Evolutionary conservation across 176 grass and related monocot species (phyloP), one percentile per base, ranked within the genome.

Genomic region (Olyra latifolia): DNA sequence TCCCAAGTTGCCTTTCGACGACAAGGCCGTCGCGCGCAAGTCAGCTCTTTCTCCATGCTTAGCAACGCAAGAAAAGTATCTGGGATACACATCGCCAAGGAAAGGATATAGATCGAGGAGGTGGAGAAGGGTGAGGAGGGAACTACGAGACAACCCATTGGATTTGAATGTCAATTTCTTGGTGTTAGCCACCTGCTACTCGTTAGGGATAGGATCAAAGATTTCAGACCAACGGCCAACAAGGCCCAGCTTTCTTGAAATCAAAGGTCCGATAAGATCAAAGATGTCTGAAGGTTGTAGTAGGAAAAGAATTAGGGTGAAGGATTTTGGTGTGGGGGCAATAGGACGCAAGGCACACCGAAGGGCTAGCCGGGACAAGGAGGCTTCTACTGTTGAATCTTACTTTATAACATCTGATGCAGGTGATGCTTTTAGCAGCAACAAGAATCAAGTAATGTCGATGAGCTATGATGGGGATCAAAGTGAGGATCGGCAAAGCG

Each of bases 51-150:
- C 58, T 10, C n/a, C 58, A 30, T 74, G 39, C 15, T 13, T 76
- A 14, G 38, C 27, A 7, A 27, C 38, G 8, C 69, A 52, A 78
- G 65, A 75, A 53, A 87, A 86, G 75, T 50, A 72, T 86, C 17
- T 40, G 43, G 29, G 11, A 1, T 20, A 84, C 8, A 46, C 54
- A 12, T 66, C 80, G 6, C 53, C 86, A 16, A 56, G 42, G 52
- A 89, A 87, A 66, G 72, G 60, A 28, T 72, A 28, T 80, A 57
- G 66, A 41, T 50, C 69, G 15, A 76, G 61, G 80, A 91, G 79
- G 17, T 89, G 92, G 92, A 91, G 80, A 52, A 94, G 89, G 48
- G 75, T 82, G 0, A 84, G 67, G 62, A 82, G 92, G 82, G 72
- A 82, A 43, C 52, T 45, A 47, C 66, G 6, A 23, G 85, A 82